Conservation (phyloP, 108 stramenopile species). For the Bacterosira constricta region DNA sequence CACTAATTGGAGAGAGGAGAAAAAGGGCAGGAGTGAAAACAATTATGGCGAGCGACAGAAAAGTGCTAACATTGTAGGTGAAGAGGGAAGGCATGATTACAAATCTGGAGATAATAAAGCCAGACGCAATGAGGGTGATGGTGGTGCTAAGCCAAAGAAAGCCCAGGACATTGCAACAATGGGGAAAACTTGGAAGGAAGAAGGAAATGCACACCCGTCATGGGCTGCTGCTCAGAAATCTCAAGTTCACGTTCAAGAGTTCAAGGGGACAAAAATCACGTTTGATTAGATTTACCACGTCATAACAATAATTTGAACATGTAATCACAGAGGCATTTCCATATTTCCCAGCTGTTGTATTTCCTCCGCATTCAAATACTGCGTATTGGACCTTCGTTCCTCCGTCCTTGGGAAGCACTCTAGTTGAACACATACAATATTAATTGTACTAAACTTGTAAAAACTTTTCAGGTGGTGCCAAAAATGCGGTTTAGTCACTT, state of each 20-base stretch:
- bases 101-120: neutral
- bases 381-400: too few species aligned
- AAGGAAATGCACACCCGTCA: conserved; percentile 76
- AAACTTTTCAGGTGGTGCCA: too few species aligned
- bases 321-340: too few species aligned
- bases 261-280: conserved; percentile 83
- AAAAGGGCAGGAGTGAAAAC: conserved; percentile 20
- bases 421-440: too few species aligned
- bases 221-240: conserved; percentile 82
- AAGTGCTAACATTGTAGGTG: neutral
- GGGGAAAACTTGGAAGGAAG: conserved; percentile 60
- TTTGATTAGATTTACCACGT: conserved; percentile 59
- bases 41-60: conserved; percentile 11
- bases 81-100: neutral
- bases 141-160: conserved; percentile 14
- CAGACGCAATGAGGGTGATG: conserved; percentile 4
- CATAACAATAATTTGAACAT: neutral
- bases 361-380: too few species aligned
- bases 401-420: too few species aligned
- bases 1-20: conserved; percentile 80
- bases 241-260: conserved; percentile 75
- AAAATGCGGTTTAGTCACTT: too few species aligned
- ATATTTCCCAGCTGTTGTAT: too few species aligned
- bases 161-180: conserved; percentile 44
- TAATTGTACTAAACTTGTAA: too few species aligned